Base-by-base conservation (phyloP, 2,329 filamentous ascomycete species). In the Lasiodiplodia sp. region DNA sequence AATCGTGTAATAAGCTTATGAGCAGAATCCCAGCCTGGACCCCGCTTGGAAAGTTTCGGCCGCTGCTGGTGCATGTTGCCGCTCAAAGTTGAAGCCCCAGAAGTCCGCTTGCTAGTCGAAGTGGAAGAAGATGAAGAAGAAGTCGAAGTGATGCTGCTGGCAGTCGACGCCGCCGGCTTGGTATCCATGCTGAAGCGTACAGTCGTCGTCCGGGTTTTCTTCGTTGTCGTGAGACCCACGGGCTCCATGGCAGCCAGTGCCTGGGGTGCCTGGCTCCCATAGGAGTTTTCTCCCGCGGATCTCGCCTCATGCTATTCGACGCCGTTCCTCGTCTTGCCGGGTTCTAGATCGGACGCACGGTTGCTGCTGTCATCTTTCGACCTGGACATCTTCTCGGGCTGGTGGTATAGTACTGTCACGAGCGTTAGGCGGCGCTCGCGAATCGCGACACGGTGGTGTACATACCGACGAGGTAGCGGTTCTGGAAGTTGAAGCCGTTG, bases 401-500 rank as follows among this genome's bases (percentile, higher is more conserved):
- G 91, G 79, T 93, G 91, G 78, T 92, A 92, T 79, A 93, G 83
- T 70, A 92, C 91, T 88, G 75, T 62, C 52, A 14, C 44, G 57
- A 21, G 66, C 7, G 44, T 47, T 18, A 47, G 44, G n/a, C 10
- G 10, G 18, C 25, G 58, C 12, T 10, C 44, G n/a, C 31, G 28
- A 34, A 44, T 60, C 31, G 49, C 67, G 40, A 21, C 10, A 21
- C 44, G 44, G 16, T 38, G 23, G 47, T 66, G 23, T 62, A 89
- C 93, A 71, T 88, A 96, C 93, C 94, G 78, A 99, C 96, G 76
- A 99, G 92, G 84, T 99, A 99, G 81, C 96, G 92, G 85, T 95
- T 97, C 86, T 99, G 96, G 83, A 99, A 99, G 86, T 99, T 99
- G 90, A 97, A 99, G 80, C 96, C 96, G 87, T 99, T 99, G 82